Evolutionary conservation across 1,139 yeast species (phyloP), one percentile per base, ranked within the genome.

Genomic region (Scheffersomyces illinoinensis): DNA sequence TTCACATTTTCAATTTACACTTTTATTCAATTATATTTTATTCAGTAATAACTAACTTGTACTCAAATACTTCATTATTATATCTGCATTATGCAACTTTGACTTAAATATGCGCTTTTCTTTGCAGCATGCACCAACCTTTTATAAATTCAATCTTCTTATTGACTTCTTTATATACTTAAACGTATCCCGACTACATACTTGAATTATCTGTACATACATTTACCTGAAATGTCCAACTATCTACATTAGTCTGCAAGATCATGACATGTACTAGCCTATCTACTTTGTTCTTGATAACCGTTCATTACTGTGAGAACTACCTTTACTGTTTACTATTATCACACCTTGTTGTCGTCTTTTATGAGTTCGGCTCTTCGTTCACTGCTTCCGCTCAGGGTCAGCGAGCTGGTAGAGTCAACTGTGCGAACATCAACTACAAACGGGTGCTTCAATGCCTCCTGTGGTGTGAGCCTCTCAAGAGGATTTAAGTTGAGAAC

Each of bases 381-480:
- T 26, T 48, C 51, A 20, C 51, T 33, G 43, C 43, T 48, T 48
- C 51, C 51, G 7, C 26, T 48, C 51, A 48, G 51, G 7, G 51
- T 20, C 17, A 24, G 21, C 8, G 51, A 48, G 51, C 51, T 20
- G 8, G 21, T 48, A n/a, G 18, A 20, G 19, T 60, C 62, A 19
- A 60, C 57, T n/a, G 59, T 62, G 52, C 53, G 61, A 18, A 63
- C 63, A 59, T 76, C 79, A 55, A 65, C 89, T 21, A 95, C 86
- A 72, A 96, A 95, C 0, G 98, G 98, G 75, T 96, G 99, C 74
- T 87, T 81, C 24, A 90, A 81, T 0, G 98, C 99, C 72, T 95
- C 98, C 66, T 92, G 97, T 12, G 99, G 99, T 0, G 98, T 92
- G 88, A 97, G 89, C 66, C 99, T 83, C 72, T 93, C 97, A 67